Conservation (phyloP, 805 yeast genomes). For the Candida fluviatilis region DNA sequence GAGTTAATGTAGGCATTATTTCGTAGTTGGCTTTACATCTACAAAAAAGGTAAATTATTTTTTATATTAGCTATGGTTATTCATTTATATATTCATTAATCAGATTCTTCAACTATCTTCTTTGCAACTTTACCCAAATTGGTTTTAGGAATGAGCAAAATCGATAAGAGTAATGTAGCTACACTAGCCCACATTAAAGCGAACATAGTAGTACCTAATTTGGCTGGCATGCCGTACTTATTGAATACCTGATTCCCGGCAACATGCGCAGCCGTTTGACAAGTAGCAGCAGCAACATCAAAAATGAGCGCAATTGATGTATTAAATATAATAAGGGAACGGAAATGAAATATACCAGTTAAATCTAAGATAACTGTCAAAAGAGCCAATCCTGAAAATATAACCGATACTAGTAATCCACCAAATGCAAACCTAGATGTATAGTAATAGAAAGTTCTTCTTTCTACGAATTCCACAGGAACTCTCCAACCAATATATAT, state of each 20-base stretch:
- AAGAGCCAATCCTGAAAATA: conserved; percentile 51
- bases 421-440: conserved; percentile 47
- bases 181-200: conserved; percentile 55
- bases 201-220: conserved; percentile 46
- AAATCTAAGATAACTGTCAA: conserved; percentile 29
- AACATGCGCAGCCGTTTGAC: conserved; percentile 53
- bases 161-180: conserved; percentile 7
- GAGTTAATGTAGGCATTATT: too few relatives aligned
- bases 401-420: conserved; percentile 48
- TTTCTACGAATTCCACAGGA: conserved; percentile 48
- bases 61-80: too few relatives aligned
- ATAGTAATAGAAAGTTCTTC: conserved; percentile 56
- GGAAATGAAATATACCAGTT: conserved; percentile 2
- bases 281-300: conserved; percentile 40
- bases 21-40: too few relatives aligned
- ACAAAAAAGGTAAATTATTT: too few relatives aligned
- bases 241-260: conserved; percentile 49
- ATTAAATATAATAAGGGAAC: conserved; percentile 6
- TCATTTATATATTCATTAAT: too few relatives aligned
- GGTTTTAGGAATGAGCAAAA: not conserved
- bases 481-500: conserved; percentile 15
- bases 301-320: conserved; percentile 35
- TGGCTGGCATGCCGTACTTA: conserved; percentile 37
- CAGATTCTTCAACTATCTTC: too few relatives aligned
- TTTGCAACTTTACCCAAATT: not conserved